A percentile compares a stretch with the other conserved stretches of the same genome.
These are phyloP conservation scores for Waitea zeae DNA, from an alignment of 1,284 basidiomycete species.

Conservation along the genomic window DNA sequence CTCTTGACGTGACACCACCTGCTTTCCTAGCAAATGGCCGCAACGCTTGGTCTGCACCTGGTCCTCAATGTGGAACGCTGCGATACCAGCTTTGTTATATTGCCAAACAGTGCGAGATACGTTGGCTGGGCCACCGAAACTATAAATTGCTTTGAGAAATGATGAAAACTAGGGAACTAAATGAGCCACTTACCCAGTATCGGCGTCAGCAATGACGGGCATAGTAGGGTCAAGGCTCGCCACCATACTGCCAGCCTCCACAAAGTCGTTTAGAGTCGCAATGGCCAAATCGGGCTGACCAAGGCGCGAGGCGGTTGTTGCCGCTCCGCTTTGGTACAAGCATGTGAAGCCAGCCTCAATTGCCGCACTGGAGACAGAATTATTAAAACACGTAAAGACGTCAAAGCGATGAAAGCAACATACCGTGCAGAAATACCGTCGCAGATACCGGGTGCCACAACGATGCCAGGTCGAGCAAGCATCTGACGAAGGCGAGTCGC, in stretches of 20 bases:
- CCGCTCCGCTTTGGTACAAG: constrained; percentile 31
- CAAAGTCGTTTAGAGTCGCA: constrained; percentile 67
- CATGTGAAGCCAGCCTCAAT: neutral
- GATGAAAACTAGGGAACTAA: neutral
- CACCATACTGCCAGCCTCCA: constrained; percentile 29
- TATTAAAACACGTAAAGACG: too few species aligned
- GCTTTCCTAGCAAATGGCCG: constrained; percentile 67
- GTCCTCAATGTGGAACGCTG: constrained; percentile 68
- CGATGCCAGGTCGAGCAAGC: constrained; percentile 60
- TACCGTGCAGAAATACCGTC: constrained; percentile 70
- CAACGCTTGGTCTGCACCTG: constrained; percentile 75
- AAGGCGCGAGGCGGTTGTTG: constrained; percentile 60
- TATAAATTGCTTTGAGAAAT: constrained; percentile 10
- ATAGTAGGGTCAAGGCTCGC: constrained; percentile 41
- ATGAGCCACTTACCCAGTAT: constrained; percentile 59
- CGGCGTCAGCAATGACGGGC: constrained; percentile 69
- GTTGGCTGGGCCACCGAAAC: constrained; percentile 63
- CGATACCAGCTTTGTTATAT: constrained; percentile 57
- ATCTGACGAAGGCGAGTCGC: constrained; percentile 58
- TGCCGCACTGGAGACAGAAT: too few species aligned
- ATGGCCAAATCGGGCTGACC: constrained; percentile 70
- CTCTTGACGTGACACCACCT: constrained; percentile 62
- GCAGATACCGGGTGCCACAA: constrained; percentile 67
- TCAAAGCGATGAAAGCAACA: too few species aligned
- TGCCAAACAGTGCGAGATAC: constrained; percentile 61